phyloP scores from a whole-genome alignment of 2,329 filamentous ascomycete genomes.

The Ophioceras dolichostomum region DNA sequence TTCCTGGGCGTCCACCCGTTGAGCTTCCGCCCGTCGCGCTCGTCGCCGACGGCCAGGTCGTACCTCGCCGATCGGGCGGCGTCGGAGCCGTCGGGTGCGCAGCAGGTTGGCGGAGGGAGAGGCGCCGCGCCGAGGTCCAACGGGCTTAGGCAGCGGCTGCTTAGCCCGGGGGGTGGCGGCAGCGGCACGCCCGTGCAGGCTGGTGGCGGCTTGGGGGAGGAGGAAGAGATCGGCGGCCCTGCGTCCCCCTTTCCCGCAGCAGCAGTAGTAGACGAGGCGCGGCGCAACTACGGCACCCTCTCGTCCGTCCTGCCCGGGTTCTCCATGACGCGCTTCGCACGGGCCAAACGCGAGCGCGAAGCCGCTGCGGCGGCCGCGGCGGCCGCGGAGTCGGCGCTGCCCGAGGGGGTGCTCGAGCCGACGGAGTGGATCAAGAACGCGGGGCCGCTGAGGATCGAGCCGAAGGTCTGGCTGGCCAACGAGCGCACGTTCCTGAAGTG shows the following conservation, averaged over 20 bases:
- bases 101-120: slow-evolving; percentile 15
- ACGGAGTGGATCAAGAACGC: slow-evolving; percentile 87
- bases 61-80: slow-evolving; percentile 45
- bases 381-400: slow-evolving; percentile 40
- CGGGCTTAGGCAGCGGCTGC: too few relatives aligned
- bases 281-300: slow-evolving; percentile 39
- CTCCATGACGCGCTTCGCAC: slow-evolving; percentile 66
- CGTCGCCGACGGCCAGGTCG: slow-evolving; percentile 58
- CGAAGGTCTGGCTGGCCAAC: slow-evolving; percentile 97
- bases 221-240: slow-evolving; percentile 19
- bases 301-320: slow-evolving; percentile 71
- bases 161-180: slow-evolving; percentile 13
- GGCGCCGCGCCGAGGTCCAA: slow-evolving; percentile 5
- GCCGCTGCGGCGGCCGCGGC: slow-evolving; percentile 30
- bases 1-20: slow-evolving; percentile 53
- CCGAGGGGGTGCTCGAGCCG: slow-evolving; percentile 80
- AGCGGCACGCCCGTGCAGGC: not conserved
- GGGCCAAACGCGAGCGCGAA: slow-evolving; percentile 32
- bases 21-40: slow-evolving; percentile 46
- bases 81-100: slow-evolving; percentile 26
- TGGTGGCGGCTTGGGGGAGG: slow-evolving; percentile 9
- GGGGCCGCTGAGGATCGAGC: slow-evolving; percentile 84
- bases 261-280: slow-evolving; percentile 7
- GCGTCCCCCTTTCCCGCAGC: too few relatives aligned
- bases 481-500: slow-evolving; percentile 98